Evolutionary conservation across 2,329 filamentous ascomycete species (phyloP), one percentile per base, ranked within the genome.

Genomic region (Didymosphaeria variabile): DNA sequence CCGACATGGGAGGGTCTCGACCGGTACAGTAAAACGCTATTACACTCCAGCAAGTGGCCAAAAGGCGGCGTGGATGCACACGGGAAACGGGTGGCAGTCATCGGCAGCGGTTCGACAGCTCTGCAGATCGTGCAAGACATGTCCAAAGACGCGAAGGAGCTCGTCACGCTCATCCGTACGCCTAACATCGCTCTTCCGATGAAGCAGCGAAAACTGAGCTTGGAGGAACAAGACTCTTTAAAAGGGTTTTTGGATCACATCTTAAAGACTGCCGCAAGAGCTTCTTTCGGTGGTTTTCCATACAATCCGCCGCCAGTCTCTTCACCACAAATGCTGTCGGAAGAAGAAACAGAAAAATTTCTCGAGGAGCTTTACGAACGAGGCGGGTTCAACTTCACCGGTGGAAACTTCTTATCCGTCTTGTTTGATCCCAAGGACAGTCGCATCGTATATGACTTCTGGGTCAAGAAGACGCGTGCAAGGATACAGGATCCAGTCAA

Each of bases 401-500:
- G 2, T 13, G 49, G 17, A 13, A 52, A 52, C 19, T 52, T 23
- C n/a, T 12, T 17, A 38, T 26, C n/a, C 19, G 9, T 34, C n/a
- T 36, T 52, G 2, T 15, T 52, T 15, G 49, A 52, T 36, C 26
- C 13, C 17, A 52, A 34, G 31, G 49, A 17, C 23, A 52, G 80
- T 54, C 66, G 70, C 19, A 65, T 76, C 38, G 71, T 74, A 2
- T 80, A 79, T 65, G 69, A 78, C 31, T 80, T 75, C 71, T 80
- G 78, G 78, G 67, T 66, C 19, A 73, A 75, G 64, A 72, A 75
- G 64, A 71, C 72, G 9, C 71, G 67, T 5, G 62, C 65, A 8
- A 72, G 78, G 8, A 74, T 80, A 50, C 65, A 69, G 19, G 71
- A 79, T 55, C 68, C 72, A 7, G 66, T 67, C 60, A 79, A 79